A percentile compares a stretch with the other conserved stretches of the same genome.
Evolutionary conservation across 495 filamentous ascomycete genomes (phyloP).

Genomic region (Annulohypoxylon moriforme): DNA sequence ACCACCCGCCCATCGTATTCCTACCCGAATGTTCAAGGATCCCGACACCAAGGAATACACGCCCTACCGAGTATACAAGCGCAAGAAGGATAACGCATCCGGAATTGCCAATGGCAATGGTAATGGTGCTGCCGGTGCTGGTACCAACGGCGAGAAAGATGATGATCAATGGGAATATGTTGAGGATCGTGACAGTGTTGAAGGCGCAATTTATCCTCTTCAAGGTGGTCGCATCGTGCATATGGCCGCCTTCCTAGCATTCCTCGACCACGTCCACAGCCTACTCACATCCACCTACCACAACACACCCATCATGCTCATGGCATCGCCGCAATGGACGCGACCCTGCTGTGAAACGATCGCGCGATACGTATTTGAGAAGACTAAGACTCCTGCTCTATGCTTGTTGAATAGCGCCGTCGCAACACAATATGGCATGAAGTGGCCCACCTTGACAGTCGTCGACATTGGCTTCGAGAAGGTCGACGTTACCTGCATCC

Average conservation of each 20-base stretch:
- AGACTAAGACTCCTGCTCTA: conserved; percentile 92
- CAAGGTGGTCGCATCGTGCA: conserved; percentile 82
- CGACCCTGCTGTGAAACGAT: conserved; percentile 82
- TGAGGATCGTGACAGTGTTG: conserved; percentile 86
- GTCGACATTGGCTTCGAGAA: conserved; percentile 92
- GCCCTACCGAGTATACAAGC: conserved; percentile 81
- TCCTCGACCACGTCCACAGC: conserved; percentile 87
- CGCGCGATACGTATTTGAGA: conserved; percentile 94
- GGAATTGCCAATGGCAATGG: conserved; percentile 21
- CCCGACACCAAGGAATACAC: conserved; percentile 83
- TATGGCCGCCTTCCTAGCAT: conserved; percentile 91
- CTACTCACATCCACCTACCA: conserved; percentile 90
- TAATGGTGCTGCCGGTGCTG: not conserved
- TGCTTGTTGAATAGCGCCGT: conserved; percentile 86
- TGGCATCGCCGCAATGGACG: conserved; percentile 88
- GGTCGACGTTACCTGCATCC: conserved; percentile 88
- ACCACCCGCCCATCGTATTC: conserved; percentile 81
- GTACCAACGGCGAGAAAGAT: conserved; percentile 33
- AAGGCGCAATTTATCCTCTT: conserved; percentile 91
- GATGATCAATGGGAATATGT: conserved; percentile 71
- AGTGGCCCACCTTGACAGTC: conserved; percentile 77
- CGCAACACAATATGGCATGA: conserved; percentile 85
- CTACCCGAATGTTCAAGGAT: conserved; percentile 92
- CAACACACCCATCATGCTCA: conserved; percentile 86
- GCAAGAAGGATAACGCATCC: conserved; percentile 65